Base-by-base conservation (phyloP, 73 alveolate genomes). In the Paramecium biaurelia region DNA sequence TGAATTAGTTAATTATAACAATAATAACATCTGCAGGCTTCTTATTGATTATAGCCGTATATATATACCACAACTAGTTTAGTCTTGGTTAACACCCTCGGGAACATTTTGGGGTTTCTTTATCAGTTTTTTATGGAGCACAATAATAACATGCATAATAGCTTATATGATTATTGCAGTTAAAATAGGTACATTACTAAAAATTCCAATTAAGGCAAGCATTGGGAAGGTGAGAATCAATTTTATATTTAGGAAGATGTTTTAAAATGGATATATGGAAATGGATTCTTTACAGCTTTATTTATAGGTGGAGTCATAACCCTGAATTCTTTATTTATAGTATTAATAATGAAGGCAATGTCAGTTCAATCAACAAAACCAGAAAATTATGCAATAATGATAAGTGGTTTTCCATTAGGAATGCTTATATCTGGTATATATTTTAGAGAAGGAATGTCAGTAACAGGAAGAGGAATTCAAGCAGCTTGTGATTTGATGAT, bases 61-160 rank as follows among this genome's bases (percentile, higher is more conserved):
- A 42, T 18, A 53, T 53, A 53, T 53, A 53, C 14, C 21, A 43
- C 15, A 23, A 79, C 42, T 41, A 79, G 28, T 79, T 79, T 41
- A 79, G 90, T 79, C 90, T 24, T 79, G 90, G 90, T 14, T 79
- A 43, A 79, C 76, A 20, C 90, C 90, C 11, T 45, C 47, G 8
- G 90, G 90, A 41, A 79, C 90, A 3, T 79, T 79, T 79, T 79
- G 90, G 90, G 90, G 90, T 23, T 79, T 79, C 26, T 79, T 79
- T 12, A 26, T 79, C 4, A 23, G 74, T 15, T 79, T 42, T 79
- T 30, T 79, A 10, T 79, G 90, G 90, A 76, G 90, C 35, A 41
- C 90, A 1, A 38, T 79, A 26, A 47, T 79, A 38, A 41, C 90
- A 9, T 41, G 70, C 15, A 45, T 79, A 2, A 38, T 79, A 20